A percentile compares a stretch with the other conserved stretches of the same genome.
Evolutionary conservation across 2,329 filamentous ascomycete genomes (phyloP).

Genomic region (Paracamarosporium sp.): DNA sequence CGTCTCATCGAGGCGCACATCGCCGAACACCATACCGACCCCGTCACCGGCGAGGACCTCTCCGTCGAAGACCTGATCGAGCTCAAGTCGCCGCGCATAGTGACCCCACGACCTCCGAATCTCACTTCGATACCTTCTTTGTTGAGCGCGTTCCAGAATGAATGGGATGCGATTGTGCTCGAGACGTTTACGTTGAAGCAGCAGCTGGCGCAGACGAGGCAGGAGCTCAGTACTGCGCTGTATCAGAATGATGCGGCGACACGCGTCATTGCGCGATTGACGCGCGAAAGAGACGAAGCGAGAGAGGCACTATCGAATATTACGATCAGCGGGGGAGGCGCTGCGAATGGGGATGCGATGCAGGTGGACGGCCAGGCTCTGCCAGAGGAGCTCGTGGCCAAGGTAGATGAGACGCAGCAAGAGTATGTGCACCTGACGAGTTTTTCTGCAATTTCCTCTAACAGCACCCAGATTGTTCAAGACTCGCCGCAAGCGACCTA

Average conservation of each 20-base stretch:
- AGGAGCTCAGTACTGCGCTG: conserved; percentile 90
- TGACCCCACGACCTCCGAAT: conserved; percentile 88
- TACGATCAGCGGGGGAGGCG: conserved; percentile 68
- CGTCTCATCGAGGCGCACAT: conserved; percentile 95
- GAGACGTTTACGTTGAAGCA: conserved; percentile 92
- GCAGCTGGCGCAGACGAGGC: conserved; percentile 85
- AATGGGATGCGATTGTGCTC: conserved; percentile 93
- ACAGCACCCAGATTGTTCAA: conserved; percentile 73
- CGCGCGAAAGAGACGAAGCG: conserved; percentile 91
- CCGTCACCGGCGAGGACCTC: conserved; percentile 85
- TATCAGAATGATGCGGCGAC: conserved; percentile 99
- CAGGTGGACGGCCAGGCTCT: conserved; percentile 84
- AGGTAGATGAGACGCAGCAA: conserved; percentile 81
- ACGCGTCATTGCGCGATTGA: conserved; percentile 87
- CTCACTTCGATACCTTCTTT: conserved; percentile 96
- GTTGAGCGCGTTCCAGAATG: conserved; percentile 93
- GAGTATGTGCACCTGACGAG: conserved; percentile 62
- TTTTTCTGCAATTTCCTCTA: conserved; percentile 16
- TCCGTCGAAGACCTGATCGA: conserved; percentile 84
- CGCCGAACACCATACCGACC: conserved; percentile 89
- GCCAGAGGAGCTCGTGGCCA: conserved; percentile 72
- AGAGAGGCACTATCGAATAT: conserved; percentile 87
- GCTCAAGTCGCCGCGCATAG: conserved; percentile 81
- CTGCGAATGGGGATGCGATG: conserved; percentile 80
- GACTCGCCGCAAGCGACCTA: conserved; percentile 84